Evolutionary conservation across 106 monocot genomes (phyloP), one percentile per base, ranked within the genome.

Genomic region (Dendrobium catenatum): DNA sequence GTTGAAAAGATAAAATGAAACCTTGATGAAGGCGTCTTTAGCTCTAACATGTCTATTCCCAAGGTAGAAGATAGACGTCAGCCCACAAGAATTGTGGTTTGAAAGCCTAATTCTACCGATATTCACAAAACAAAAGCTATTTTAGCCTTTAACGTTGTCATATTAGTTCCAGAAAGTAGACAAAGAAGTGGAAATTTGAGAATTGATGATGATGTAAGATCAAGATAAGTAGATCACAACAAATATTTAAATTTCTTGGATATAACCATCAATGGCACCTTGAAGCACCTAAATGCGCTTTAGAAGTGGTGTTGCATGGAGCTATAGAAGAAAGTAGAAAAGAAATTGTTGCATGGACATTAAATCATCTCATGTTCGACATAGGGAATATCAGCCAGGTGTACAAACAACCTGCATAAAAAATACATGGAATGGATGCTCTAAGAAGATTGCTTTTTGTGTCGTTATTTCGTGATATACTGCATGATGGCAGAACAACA

Each of bases 341-440:
- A 80, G 95, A 88, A 70, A 95, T 93, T 79, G 99, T 91, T 18
- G 93, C 99, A 77, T 90, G 86, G 82, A 99, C 99, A 48, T 83
- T 99, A 82, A 93, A 99, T 73, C 91, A 95, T 89, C 86, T 99
- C 24, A 99, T 90, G 76, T 93, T 95, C 22, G 99, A 99, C 70
- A 91, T 85, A 9, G 93, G 95, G 59, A 99, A 91, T 5, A 90
- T 99, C 16, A 99, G 99, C 84, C 99, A 99, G 67, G 89, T 99
- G 42, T 95, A 90, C 42, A 93, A 99, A 26, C 99, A 91, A 48
- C 99, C 99, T 22, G 99, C 95, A 77, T 95, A 93, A 15, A 99
- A 99, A 85, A 85, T 93, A 41, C 90, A 95, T 83, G 91, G 95
- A 49, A 77, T 99, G 51, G 99, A 99, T 86, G 99, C 95, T 48